phyloP scores from a whole-genome alignment of 176 grass and related monocot species.

The Rhynchospora breviuscula region DNA sequence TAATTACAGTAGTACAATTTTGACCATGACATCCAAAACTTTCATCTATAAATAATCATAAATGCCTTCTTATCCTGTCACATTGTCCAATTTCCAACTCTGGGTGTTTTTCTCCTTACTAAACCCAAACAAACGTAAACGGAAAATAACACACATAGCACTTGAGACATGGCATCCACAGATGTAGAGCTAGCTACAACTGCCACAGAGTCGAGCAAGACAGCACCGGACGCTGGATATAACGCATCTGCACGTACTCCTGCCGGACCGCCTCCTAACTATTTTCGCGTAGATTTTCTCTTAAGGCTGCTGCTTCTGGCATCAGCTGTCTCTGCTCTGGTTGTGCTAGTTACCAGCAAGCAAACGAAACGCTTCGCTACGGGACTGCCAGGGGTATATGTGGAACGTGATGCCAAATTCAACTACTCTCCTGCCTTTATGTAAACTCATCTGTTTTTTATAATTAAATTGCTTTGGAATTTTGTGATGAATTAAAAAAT shows the following conservation, averaged over 20 bases:
- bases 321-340: constrained; percentile 30
- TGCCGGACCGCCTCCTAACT: not conserved
- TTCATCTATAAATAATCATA: not conserved
- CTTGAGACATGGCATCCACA: not conserved
- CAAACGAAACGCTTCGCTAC: constrained; percentile 26
- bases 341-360: constrained; percentile 63
- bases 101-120: not conserved
- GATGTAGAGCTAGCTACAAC: not conserved
- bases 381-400: not conserved
- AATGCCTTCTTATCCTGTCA: not conserved
- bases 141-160: not conserved
- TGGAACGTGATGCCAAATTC: constrained; percentile 35
- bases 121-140: not conserved
- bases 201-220: not conserved
- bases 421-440: constrained; percentile 63
- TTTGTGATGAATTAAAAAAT: not conserved
- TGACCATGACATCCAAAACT: not conserved
- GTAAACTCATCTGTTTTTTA: constrained; percentile 9
- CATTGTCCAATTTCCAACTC: not conserved
- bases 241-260: not conserved
- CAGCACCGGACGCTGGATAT: not conserved
- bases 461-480: not conserved
- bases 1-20: not conserved
- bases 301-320: constrained; percentile 51
- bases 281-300: constrained; percentile 16